Base-by-base conservation (phyloP, 1,139 yeast species). In the Kodamaea arcana region DNA sequence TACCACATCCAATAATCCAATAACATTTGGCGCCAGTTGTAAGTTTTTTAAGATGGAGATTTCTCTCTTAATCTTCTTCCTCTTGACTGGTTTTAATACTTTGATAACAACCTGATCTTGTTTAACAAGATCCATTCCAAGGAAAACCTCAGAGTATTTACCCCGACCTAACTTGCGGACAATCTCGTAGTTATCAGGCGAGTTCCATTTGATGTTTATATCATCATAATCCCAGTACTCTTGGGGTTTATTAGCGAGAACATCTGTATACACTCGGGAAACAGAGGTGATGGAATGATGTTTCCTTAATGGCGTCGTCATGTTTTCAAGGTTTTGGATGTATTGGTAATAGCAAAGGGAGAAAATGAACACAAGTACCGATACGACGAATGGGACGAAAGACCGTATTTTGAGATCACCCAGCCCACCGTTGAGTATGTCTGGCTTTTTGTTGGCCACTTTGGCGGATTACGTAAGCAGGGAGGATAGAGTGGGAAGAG, bases 21-120 rank as follows among this genome's bases (percentile, higher is more conserved):
- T 78, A 39, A 94, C 76, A 58, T 92, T 92, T 38, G 92, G 87
- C 0, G 95, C 95, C 10, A 83, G 84, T 2, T 85, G 80, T 48
- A 94, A 69, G 59, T 94, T 92, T 61, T 88, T 90, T 50, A 94
- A 70, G 40, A 94, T 92, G 56, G 88, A 83, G 46, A 94, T 88
- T 58, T 94, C 99, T 50, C 98, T 75, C 68, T 86, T 87, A 48
- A 94, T 92, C 69, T 94, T 94, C 74, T 92, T 92, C 62, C 94
- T 76, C 63, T 92, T 92, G 30, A 94, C 97, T 3, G 99, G 99
- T 59, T 94, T 94, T 51, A 94, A 75, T 45, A 92, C 97, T 58
- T 94, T 94, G 52, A 94, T 87, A 33, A 94, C 96, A 48, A 82
- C 79, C 28, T 75, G 72, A 32, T 67, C 66, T 33, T 45, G 42